Evolutionary conservation across 169 alveolate species (phyloP).

Genomic region (Cryptosporidium viatorum): DNA sequence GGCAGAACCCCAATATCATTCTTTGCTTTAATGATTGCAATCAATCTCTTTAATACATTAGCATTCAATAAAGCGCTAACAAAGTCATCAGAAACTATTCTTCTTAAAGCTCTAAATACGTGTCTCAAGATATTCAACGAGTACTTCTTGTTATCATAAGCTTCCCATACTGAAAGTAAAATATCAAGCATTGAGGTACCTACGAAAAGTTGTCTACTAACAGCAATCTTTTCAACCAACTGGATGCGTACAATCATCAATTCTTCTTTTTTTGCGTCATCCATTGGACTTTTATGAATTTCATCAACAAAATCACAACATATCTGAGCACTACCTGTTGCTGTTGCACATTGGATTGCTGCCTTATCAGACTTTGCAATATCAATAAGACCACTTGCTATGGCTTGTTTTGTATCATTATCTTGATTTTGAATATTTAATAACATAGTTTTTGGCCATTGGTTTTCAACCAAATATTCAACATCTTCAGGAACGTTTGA

Average conservation of each 20-base stretch:
- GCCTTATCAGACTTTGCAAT: conserved; percentile 49
- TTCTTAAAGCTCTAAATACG: conserved; percentile 85
- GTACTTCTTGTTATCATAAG: conserved; percentile 83
- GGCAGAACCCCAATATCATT: conserved; percentile 84
- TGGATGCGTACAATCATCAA: conserved; percentile 28
- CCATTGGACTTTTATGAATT: conserved; percentile 11
- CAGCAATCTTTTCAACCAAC: conserved; percentile 85
- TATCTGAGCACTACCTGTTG: conserved; percentile 50
- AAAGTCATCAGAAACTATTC: conserved; percentile 86
- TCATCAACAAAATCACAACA: conserved; percentile 44
- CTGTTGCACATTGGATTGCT: conserved; percentile 71
- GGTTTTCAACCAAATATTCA: conserved; percentile 37
- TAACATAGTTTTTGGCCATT: conserved; percentile 60
- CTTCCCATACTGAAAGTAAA: conserved; percentile 85
- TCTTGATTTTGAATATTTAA: conserved; percentile 11
- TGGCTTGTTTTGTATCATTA: conserved; percentile 14
- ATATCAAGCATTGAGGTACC: conserved; percentile 81
- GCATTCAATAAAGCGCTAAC: conserved; percentile 83
- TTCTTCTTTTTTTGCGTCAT: conserved; percentile 10
- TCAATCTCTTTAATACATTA: conserved; percentile 78
- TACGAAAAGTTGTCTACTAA: conserved; percentile 84
- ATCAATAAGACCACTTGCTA: conserved; percentile 21
- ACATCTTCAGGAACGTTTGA: conserved; percentile 45
- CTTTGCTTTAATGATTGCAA: conserved; percentile 74
- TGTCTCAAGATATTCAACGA: conserved; percentile 82